Conservation (phyloP, 106 monocot genomes). For the Dendrobium officinale region DNA sequence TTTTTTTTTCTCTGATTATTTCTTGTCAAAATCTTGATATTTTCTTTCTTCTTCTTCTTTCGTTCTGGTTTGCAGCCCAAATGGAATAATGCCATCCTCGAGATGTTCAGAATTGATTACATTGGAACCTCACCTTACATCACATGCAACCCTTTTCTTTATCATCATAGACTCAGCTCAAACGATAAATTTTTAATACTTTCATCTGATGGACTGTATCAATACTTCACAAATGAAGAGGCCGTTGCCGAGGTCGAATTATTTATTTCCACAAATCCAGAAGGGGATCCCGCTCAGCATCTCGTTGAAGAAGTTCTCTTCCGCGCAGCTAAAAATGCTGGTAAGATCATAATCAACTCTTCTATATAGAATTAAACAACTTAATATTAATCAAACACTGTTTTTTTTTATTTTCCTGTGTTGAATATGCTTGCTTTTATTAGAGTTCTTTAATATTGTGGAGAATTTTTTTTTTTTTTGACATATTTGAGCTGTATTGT, state of each 20-base stretch:
- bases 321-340: conserved; percentile 6
- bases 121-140: conserved; percentile 81
- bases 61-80: conserved; percentile 49
- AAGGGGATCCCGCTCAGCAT: conserved; percentile 51
- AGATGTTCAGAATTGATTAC: conserved; percentile 88
- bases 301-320: conserved; percentile 13
- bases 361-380: background rate
- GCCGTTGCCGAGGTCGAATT: conserved; percentile 64
- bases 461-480: background rate
- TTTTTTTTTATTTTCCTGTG: too few relatives aligned
- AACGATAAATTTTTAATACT: conserved; percentile 68
- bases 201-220: conserved; percentile 90
- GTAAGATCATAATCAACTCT: background rate
- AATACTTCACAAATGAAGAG: conserved; percentile 88
- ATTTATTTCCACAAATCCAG: conserved; percentile 65
- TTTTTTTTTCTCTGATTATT: background rate
- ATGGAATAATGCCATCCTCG: conserved; percentile 88
- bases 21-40: background rate
- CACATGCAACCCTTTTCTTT: conserved; percentile 65
- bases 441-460: background rate
- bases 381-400: too few relatives aligned
- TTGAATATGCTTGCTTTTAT: background rate
- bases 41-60: background rate
- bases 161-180: conserved; percentile 48
- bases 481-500: background rate